Percentiles rank a stretch among this genome's conserved stretches.
Conservation (phyloP, 2,329 filamentous ascomycete species). For the Claviceps pusilla region DNA sequence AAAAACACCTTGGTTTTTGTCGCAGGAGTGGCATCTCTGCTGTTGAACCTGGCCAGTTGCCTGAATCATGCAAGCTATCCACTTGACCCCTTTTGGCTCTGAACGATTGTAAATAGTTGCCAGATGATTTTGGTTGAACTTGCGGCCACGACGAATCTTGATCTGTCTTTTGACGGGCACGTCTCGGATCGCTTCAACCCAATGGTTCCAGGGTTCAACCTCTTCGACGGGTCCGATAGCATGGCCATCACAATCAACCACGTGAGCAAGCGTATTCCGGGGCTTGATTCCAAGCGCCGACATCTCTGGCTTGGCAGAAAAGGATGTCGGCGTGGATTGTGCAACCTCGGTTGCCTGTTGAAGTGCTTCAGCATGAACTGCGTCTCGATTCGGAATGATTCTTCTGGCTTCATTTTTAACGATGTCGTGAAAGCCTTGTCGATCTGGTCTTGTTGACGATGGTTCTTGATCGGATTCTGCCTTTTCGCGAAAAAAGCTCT, state of each 20-base stretch:
- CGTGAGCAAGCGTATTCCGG: slow-evolving; percentile 16
- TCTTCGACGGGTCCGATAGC: slow-evolving; percentile 23
- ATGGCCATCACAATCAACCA: slow-evolving; percentile 23
- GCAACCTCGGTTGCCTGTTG: slow-evolving; percentile 2
- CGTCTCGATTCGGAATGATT: not conserved
- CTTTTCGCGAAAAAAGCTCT: slow-evolving; percentile 19
- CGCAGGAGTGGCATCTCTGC: slow-evolving; percentile 26
- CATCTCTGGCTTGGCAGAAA: not conserved
- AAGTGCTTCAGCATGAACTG: slow-evolving; percentile 2
- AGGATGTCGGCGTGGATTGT: slow-evolving; percentile 1
- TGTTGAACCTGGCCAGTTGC: slow-evolving; percentile 29
- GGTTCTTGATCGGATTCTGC: slow-evolving; percentile 11
- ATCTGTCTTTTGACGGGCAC: slow-evolving; percentile 24
- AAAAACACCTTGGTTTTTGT: slow-evolving; percentile 28
- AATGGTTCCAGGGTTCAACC: slow-evolving; percentile 25
- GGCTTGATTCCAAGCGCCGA: not conserved
- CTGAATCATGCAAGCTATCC: slow-evolving; percentile 35
- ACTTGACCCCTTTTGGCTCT: slow-evolving; percentile 29
- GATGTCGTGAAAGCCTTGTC: slow-evolving; percentile 6
- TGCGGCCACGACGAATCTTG: slow-evolving; percentile 26
- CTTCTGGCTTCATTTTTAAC: not conserved
- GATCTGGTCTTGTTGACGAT: slow-evolving; percentile 7
- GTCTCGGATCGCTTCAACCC: slow-evolving; percentile 22
- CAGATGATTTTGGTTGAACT: slow-evolving; percentile 25
- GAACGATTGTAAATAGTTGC: slow-evolving; percentile 25